Evolutionary conservation across 805 yeast species (phyloP).

Genomic region (Starmerella floris): DNA sequence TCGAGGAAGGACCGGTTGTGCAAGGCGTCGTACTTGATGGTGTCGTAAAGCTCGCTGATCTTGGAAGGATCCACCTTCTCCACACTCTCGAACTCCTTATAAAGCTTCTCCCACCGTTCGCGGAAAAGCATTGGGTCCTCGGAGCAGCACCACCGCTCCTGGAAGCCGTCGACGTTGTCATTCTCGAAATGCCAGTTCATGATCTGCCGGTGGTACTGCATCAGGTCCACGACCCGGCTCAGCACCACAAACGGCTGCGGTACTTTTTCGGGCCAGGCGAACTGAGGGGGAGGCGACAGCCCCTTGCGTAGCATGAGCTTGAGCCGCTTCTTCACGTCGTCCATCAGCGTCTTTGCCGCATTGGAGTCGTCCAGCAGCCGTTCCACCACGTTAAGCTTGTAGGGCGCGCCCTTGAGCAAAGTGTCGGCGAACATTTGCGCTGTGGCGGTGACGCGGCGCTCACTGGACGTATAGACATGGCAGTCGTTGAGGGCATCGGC

Average conservation of each 20-base stretch:
- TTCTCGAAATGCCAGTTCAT: constrained; percentile 68
- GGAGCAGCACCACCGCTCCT: constrained; percentile 86
- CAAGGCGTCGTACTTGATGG: constrained; percentile 95
- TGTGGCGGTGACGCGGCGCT: constrained; percentile 83
- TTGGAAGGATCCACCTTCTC: constrained; percentile 97
- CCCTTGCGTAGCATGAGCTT: constrained; percentile 92
- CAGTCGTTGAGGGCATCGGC: constrained; percentile 74
- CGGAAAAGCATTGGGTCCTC: constrained; percentile 83
- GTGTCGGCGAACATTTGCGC: constrained; percentile 81
- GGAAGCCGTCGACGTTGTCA: constrained; percentile 54
- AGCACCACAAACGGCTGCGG: constrained; percentile 94
- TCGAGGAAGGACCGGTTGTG: constrained; percentile 85
- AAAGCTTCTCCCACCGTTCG: constrained; percentile 95
- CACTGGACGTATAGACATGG: constrained; percentile 79
- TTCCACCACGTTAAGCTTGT: constrained; percentile 68
- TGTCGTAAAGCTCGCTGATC: constrained; percentile 90
- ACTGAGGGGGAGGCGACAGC: constrained; percentile 91
- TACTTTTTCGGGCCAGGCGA: constrained; percentile 97
- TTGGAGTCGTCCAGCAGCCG: constrained; percentile 90
- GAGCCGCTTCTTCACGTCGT: constrained; percentile 88
- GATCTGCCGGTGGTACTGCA: constrained; percentile 78
- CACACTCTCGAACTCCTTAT: constrained; percentile 75
- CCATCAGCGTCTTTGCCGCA: constrained; percentile 97
- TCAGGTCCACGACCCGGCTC: constrained; percentile 83
- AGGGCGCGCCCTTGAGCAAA: constrained; percentile 51